Evolutionary conservation across 2,329 filamentous ascomycete species (phyloP), one percentile per base, ranked within the genome.

Genomic region (Penicillium sp.): DNA sequence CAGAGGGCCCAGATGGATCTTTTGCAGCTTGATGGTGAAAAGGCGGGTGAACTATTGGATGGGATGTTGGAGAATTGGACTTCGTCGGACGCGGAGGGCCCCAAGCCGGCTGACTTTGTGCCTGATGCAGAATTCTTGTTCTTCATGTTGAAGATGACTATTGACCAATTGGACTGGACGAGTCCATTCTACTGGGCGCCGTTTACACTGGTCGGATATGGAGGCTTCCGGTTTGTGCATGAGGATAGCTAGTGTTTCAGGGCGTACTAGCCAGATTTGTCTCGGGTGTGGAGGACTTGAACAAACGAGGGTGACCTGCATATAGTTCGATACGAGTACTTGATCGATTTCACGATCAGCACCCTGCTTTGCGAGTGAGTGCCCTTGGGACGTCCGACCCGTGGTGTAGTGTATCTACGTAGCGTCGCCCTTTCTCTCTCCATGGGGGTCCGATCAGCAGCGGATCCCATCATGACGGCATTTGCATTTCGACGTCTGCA

Each of bases 161-260:
- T 71, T 6, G 38, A 51, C 13, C 63, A 70, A 42, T 49, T 71
- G 37, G 68, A 70, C 42, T 70, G 67, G 69, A 54, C 61, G 0
- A 70, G 68, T 42, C 68, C 67, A 1, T 68, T 70, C 28, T 71
- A 64, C 30, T 70, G 69, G 68, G 69, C 68, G 1, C 65, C 68
- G 2, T 70, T 68, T 55, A 63, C 62, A 1, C 43, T 70, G 43
- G 62, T 70, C 40, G 68, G 67, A 26, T 66, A 68, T 57, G 69
- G 69, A 8, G 63, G 65, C 10, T 69, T 70, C 43, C 58, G 63
- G 8, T 65, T 70, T 53, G 26, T 66, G 16, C 55, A 58, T 59
- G 51, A 54, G 14, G 45, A 45, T 26, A 30, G 19, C 14, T 38
- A n/a, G 22, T 33, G n/a, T 40, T 40, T 49, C 14, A 19, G 43